Evolutionary conservation across 345 rosid genomes (phyloP), one percentile per base, ranked within the genome.

Genomic region (Brassica rapa): DNA sequence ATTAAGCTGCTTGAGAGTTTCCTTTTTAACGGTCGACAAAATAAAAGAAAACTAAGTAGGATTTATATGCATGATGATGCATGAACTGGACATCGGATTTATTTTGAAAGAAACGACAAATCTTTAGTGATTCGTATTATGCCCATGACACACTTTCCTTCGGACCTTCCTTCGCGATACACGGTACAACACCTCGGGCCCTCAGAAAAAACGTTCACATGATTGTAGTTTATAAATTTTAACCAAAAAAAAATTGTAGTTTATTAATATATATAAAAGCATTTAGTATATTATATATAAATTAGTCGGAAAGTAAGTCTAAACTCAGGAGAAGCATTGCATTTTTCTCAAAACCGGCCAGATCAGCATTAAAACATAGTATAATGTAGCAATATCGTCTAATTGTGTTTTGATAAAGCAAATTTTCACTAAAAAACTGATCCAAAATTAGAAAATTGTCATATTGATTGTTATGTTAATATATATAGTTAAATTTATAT

Each of bases 51-150:
- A 25, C 29, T 25, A 25, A 25, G 29, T 25, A 25, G 29, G 29
- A 25, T 25, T 25, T 25, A 25, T 25, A 76, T 77, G 56, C 72
- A 71, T 55, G 66, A 77, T 43, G n/a, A 43, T 43, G 56, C 56
- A 49, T 49, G 56, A 49, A 14, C 56, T 49, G 19, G 56, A 0
- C 19, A 71, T n/a, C 30, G 16, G 51, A 77, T 41, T 11, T 62
- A 19, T 63, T 29, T 64, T 2, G 32, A 66, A 72, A 57, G 68
- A 59, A 72, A 72, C 73, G 6, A 30, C 60, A 14, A 19, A 46
- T 79, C 57, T 73, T 67, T 73, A 15, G n/a, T 49, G 12, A 37
- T 32, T 65, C 49, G 8, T 66, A 27, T 57, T 24, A 27, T 78
- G 27, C 25, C 66, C 21, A 57, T 72, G 73, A 72, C 41, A 66